Evolutionary conservation across 2,329 filamentous ascomycete species (phyloP).

Genomic region (Aurifilum marmelostoma): DNA sequence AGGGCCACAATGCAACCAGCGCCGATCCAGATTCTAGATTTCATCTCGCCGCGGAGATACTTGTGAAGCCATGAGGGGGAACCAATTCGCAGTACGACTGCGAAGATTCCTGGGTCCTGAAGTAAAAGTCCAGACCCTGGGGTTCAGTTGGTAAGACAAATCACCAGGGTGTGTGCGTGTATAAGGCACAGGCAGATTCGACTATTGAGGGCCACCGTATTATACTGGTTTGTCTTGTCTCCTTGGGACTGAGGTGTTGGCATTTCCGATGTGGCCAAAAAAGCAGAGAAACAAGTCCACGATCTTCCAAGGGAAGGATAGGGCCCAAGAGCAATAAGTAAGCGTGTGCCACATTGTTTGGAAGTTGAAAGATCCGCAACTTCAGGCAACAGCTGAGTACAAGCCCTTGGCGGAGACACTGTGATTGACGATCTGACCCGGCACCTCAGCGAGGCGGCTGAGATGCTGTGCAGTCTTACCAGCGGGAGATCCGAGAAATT

Average conservation of each 20-base stretch:
- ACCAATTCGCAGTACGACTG: not conserved
- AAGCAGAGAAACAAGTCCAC: not conserved
- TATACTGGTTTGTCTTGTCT: not conserved
- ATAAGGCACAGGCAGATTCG: not conserved
- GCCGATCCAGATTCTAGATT: not conserved
- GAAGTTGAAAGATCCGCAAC: not conserved
- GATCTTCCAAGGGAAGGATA: not conserved
- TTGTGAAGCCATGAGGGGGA: not conserved
- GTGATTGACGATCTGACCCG: constrained; percentile 18
- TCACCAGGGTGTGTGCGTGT: not conserved
- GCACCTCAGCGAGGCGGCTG: constrained; percentile 20
- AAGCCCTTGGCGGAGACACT: constrained; percentile 15
- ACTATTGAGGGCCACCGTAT: not conserved
- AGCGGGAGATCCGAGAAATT: not conserved
- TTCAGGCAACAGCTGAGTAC: constrained; percentile 8
- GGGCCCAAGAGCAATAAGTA: not conserved
- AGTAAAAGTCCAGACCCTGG: not conserved
- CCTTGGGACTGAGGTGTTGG: not conserved
- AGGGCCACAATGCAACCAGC: not conserved
- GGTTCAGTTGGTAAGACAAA: not conserved
- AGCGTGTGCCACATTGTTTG: constrained; percentile 11
- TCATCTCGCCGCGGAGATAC: not conserved
- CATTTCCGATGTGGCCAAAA: not conserved
- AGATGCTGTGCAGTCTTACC: constrained; percentile 11
- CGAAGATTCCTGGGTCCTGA: not conserved